phyloP scores from a whole-genome alignment of 139 green algal genomes.

The Dunaliella sp. region DNA sequence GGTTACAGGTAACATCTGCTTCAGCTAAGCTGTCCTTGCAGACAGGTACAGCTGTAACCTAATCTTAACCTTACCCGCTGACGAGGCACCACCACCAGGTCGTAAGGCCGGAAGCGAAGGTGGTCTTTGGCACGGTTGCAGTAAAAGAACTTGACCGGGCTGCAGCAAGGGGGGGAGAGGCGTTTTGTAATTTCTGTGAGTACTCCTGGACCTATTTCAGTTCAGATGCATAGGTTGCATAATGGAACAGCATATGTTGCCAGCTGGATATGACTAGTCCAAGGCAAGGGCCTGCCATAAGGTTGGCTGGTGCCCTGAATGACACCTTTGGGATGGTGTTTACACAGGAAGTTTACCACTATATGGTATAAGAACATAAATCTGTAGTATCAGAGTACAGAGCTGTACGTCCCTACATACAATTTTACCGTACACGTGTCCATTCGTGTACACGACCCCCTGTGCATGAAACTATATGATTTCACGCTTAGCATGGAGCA shows the following conservation, averaged over 20 bases:
- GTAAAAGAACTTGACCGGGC: conserved; percentile 81
- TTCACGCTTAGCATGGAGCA: no score
- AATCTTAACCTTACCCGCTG: conserved; percentile 9
- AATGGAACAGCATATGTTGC: not conserved
- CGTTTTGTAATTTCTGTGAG: not conserved
- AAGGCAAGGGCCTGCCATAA: not conserved
- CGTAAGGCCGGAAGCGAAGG: conserved; percentile 66
- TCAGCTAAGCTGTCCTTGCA: no score
- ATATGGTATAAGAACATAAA: not conserved
- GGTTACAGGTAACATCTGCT: no score
- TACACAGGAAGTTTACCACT: not conserved
- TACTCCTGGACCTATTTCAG: not conserved
- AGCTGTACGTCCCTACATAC: no score
- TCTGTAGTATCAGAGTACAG: no score
- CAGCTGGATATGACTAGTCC: no score
- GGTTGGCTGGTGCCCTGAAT: no score
- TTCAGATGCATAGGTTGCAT: not conserved
- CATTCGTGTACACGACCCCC: no score
- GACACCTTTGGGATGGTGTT: not conserved
- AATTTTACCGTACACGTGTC: no score
- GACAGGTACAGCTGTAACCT: not conserved
- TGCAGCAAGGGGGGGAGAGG: conserved; percentile 11
- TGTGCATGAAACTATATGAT: no score
- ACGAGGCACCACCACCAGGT: conserved; percentile 61
- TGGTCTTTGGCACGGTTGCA: conserved; percentile 61